Base-by-base conservation (phyloP, 805 yeast genomes). In the Wickerhamomyces alni region DNA sequence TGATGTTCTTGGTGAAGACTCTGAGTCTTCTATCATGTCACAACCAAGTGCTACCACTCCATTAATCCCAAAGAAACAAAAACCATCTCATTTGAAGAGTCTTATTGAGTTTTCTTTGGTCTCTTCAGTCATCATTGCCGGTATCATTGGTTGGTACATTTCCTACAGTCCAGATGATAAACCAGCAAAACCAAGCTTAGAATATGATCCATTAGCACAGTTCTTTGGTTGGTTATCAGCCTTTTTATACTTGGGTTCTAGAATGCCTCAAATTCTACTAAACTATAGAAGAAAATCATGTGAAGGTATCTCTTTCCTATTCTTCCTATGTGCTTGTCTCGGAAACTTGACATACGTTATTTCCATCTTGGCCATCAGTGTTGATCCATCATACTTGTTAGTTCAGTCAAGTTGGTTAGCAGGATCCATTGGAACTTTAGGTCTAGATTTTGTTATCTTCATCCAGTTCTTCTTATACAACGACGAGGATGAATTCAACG, bases 271-370 rank as follows among this genome's bases (percentile, higher is more conserved):
- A 64, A 87, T 93, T 39, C 59, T 87, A 42, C 70, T 91, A 44
- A 93, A 93, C 63, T 87, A 72, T 56, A 71, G 81, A 58, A 74
- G 97, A 55, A 89, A 88, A 63, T 83, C 95, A 2, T 88, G 96
- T 58, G 98, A 93, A 45, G 98, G 98, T 18, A 85, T 91, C 36
- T 87, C 96, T 10, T 87, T 93, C 55, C 71, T 91, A 70, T 91
- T 93, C 63, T 91, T 91, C 64, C 65, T 93, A 17, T 91, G 93
- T 70, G 98, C 99, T 17, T 88, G 96, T 59, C 66, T 91, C 41
- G 99, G 99, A 35, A 93, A 91, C 59, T 67, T 86, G 55, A 87
- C 96, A 1, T 93, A 88, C 52, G 96, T 93, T 30, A 73, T 86
- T 12, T 83, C 95, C 10, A 91, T 91, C 38, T 66, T 91, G 36